These are phyloP conservation scores for Wickerhamiella brachini DNA, from an alignment of 805 yeast genomes.

Conservation along the genomic window DNA sequence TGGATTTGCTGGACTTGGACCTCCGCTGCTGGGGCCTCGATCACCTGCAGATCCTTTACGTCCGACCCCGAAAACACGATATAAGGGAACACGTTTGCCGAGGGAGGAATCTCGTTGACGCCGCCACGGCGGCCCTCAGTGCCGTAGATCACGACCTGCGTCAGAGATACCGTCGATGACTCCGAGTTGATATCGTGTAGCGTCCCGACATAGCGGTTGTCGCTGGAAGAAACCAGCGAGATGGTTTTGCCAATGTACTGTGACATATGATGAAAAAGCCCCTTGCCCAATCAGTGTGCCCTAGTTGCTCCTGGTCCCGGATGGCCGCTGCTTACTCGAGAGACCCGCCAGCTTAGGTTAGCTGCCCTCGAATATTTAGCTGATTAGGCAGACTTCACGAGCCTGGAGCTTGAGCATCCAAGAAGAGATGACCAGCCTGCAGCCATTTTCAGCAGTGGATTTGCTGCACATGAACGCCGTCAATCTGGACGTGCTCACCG, in stretches of 20 bases:
- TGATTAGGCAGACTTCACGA: no score
- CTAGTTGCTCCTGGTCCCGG: neutral
- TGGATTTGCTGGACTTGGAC: constrained; percentile 25
- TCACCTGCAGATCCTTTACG: constrained; percentile 75
- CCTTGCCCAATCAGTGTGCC: neutral
- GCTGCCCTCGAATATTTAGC: no score
- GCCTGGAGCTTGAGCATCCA: neutral
- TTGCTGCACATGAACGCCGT: constrained; percentile 57
- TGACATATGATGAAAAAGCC: constrained; percentile 41
- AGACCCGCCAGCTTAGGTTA: no score
- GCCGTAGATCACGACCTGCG: constrained; percentile 70
- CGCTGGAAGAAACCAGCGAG: constrained; percentile 62
- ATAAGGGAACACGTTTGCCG: constrained; percentile 39
- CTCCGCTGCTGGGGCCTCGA: constrained; percentile 41
- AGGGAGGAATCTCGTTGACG: constrained; percentile 56
- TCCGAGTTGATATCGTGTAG: constrained; percentile 80
- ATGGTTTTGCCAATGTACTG: constrained; percentile 86
- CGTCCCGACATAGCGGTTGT: constrained; percentile 78
- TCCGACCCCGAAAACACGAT: constrained; percentile 85
- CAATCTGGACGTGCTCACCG: constrained; percentile 81
- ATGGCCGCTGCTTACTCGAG: neutral
- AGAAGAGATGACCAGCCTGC: constrained; percentile 61
- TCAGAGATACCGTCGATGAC: constrained; percentile 75
- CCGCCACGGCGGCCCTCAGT: constrained; percentile 79
- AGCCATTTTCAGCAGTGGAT: constrained; percentile 81